These are phyloP conservation scores for Centella asiatica DNA, from an alignment of 129 eudicot species.

Conservation along the genomic window DNA sequence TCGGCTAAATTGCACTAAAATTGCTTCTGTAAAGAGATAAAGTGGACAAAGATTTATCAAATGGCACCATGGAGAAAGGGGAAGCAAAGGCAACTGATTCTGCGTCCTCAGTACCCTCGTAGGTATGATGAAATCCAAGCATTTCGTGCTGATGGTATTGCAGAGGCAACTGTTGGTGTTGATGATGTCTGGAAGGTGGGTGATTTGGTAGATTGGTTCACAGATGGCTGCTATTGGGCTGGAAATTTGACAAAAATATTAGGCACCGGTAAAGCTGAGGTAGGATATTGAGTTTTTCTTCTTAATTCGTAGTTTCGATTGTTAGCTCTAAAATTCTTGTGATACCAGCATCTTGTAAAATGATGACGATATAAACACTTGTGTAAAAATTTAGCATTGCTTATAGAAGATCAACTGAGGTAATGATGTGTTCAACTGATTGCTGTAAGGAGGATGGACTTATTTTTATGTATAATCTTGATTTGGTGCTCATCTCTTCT, in stretches of 20 bases:
- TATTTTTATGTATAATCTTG: too few species aligned
- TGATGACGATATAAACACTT: too few species aligned
- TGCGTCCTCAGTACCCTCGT: constrained; percentile 10
- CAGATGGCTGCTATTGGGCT: constrained; percentile 8
- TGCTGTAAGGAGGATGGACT: too few species aligned
- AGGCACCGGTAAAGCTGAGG: background rate
- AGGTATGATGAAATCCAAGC: background rate
- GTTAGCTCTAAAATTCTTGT: too few species aligned
- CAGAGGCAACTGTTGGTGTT: background rate
- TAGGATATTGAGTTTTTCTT: background rate
- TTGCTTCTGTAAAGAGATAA: constrained; percentile 1
- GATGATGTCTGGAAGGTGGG: constrained; percentile 14
- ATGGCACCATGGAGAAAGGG: background rate
- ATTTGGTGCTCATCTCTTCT: too few species aligned
- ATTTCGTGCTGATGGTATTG: background rate
- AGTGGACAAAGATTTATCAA: background rate
- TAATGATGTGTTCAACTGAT: too few species aligned
- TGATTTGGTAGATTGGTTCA: constrained; percentile 13
- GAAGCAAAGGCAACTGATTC: constrained; percentile 1
- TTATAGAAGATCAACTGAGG: too few species aligned
- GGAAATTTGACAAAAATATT: background rate
- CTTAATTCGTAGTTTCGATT: too few species aligned
- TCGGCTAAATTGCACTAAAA: background rate
- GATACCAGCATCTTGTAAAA: background rate
- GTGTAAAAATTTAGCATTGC: too few species aligned